These are phyloP conservation scores for Kurtzmaniella natalensis DNA, from an alignment of 1,139 yeast genomes.

Conservation along the genomic window DNA sequence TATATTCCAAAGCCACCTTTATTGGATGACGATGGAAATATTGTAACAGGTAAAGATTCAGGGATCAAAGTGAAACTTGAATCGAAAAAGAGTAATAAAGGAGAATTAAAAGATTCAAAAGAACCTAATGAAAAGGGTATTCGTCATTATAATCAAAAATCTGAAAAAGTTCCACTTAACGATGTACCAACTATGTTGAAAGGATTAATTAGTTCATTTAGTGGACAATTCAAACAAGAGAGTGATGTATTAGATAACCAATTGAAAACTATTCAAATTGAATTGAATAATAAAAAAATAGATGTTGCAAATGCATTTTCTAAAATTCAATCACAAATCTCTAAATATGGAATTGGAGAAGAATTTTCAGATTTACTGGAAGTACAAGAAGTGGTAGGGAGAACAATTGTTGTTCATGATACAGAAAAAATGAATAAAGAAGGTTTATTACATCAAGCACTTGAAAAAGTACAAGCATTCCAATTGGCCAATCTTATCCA, in stretches of 20 bases:
- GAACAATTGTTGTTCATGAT: slow-evolving; percentile 19
- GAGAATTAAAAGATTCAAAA: slow-evolving; percentile 4
- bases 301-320: slow-evolving; percentile 14
- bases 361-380: slow-evolving; percentile 23
- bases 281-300: slow-evolving; percentile 16
- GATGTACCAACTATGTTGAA: slow-evolving; percentile 36
- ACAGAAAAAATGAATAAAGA: slow-evolving; percentile 33
- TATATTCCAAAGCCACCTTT: slow-evolving; percentile 34
- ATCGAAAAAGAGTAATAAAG: slow-evolving; percentile 6
- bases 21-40: slow-evolving; percentile 28
- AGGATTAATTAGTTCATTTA: slow-evolving; percentile 42
- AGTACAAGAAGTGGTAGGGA: slow-evolving; percentile 22
- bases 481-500: slow-evolving; percentile 27
- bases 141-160: not conserved
- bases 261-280: slow-evolving; percentile 15
- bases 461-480: slow-evolving; percentile 29
- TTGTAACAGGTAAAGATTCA: slow-evolving; percentile 11
- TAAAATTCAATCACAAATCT: slow-evolving; percentile 15
- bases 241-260: slow-evolving; percentile 19
- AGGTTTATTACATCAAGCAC: slow-evolving; percentile 21
- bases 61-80: slow-evolving; percentile 2
- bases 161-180: slow-evolving; percentile 19
- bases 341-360: slow-evolving; percentile 19
- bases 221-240: slow-evolving; percentile 34
- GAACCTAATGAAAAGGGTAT: not conserved